Conservation (phyloP, 164 flowering plant genomes). For the Berberis thunbergii region DNA sequence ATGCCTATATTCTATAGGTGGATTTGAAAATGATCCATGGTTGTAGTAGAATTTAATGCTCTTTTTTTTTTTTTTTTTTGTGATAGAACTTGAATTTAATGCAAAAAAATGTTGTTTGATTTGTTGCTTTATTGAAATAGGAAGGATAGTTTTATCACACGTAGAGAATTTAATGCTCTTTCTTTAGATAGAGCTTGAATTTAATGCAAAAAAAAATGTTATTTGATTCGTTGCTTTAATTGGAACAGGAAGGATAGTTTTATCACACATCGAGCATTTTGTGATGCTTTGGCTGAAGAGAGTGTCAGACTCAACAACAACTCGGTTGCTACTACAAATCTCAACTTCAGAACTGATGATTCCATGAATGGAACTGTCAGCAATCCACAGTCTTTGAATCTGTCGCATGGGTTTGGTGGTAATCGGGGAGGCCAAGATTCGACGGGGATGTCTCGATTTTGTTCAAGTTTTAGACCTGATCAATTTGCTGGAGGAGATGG, state of each 20-base stretch:
- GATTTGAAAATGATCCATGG: no score
- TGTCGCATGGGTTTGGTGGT: background rate
- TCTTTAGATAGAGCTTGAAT: conserved; percentile 44
- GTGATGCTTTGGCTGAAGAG: conserved; percentile 60
- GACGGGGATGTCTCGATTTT: conserved; percentile 12
- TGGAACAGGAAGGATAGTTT: conserved; percentile 68
- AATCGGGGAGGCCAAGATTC: background rate
- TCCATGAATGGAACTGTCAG: background rate
- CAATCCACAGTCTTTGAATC: conserved; percentile 5
- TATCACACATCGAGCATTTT: conserved; percentile 71
- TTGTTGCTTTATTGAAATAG: conserved; percentile 17
- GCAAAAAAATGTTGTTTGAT: background rate
- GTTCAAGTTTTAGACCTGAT: conserved; percentile 11
- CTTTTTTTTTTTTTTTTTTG: background rate
- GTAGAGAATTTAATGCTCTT: conserved; percentile 62
- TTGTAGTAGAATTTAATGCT: no score
- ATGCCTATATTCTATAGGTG: no score
- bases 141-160: conserved; percentile 79
- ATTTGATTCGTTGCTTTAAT: no score
- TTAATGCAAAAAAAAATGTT: background rate
- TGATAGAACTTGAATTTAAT: background rate
- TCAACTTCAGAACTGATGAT: conserved; percentile 15
- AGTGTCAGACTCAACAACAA: conserved; percentile 24
- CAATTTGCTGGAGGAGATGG: conserved; percentile 2
- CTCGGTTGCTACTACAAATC: conserved; percentile 14